Conservation (phyloP, 2,329 filamentous ascomycete genomes). For the Clarireedia hainanense region DNA sequence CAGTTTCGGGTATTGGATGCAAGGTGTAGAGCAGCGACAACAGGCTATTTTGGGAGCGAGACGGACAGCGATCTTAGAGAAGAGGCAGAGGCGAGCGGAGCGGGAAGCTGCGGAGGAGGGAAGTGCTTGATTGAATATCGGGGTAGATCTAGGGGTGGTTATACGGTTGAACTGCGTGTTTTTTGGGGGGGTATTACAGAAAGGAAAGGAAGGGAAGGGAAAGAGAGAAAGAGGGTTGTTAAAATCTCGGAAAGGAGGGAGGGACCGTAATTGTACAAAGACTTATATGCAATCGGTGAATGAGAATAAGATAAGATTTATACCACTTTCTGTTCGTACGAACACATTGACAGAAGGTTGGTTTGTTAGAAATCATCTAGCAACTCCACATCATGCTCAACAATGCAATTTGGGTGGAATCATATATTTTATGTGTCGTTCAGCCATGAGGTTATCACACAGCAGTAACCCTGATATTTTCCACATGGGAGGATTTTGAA, state of each 20-base stretch:
- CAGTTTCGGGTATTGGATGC: slow-evolving; percentile 95
- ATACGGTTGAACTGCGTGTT: background rate
- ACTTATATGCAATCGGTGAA: background rate
- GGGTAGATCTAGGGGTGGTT: background rate
- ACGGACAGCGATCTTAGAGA: slow-evolving; percentile 76
- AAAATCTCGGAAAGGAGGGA: background rate
- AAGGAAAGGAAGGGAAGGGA: background rate
- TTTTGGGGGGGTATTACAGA: background rate
- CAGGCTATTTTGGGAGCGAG: slow-evolving; percentile 68
- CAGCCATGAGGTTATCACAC: slow-evolving; percentile 15
- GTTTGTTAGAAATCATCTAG: background rate
- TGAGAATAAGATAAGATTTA: background rate
- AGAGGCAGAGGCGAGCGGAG: slow-evolving; percentile 71
- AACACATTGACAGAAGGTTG: background rate
- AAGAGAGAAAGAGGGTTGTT: background rate
- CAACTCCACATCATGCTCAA: background rate
- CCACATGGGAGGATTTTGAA: background rate
- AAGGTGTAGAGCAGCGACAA: slow-evolving; percentile 81
- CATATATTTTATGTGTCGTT: background rate
- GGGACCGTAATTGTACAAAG: slow-evolving; percentile 1
- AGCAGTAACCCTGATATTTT: slow-evolving; percentile 7
- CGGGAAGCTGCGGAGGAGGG: slow-evolving; percentile 44
- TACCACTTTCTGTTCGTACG: background rate
- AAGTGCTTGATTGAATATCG: background rate
- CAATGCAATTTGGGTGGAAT: background rate